Evolutionary conservation across 148 eudicot species (phyloP), one percentile per base, ranked within the genome.

Genomic region (Rhododendron mucronatum): DNA sequence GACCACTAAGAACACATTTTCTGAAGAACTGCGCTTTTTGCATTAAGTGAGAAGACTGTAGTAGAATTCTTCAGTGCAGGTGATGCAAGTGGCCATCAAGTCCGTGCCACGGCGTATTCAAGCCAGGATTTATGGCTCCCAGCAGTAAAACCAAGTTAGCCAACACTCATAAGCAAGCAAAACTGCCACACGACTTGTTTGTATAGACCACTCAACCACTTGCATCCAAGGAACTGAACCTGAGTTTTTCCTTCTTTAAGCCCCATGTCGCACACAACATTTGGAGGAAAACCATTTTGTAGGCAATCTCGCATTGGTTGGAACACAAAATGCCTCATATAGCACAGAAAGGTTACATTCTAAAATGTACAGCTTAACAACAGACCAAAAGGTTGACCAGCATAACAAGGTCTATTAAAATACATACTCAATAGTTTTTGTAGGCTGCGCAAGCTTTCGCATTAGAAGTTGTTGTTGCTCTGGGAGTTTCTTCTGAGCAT

Each of bases 401-500:
- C 37, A 81, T 35, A 30, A 81, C 45, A 9, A 18, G 61, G 61
- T 51, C 41, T 30, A 41, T 57, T 8, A 81, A 16, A 16, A 8
- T 87, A 88, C 96, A 82, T 94, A 97, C 99, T 94, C 98, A 51
- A 97, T 91, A 84, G 93, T 39, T 92, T 92, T 94, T 63, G 90
- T 83, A 83, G 98, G 98, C 91, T 93, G 99, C 59, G 99, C 96
- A 90, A 94, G 98, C 90, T 93, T 97, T 85, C 89, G 89, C 98
- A 95, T 91, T 16, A 97, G 88, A 80, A 93, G 93, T 86, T 93
- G 95, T 87, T 97, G 94, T 85, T 91, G 87, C 92, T 97, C 99
- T 76, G 99, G 99, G 85, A 97, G 96, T 83, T 92, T 95, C 92
- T 93, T 94, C 92, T 97, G 99, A 83, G 99, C 90, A 93, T 95